Evolutionary conservation across 2,329 filamentous ascomycete genomes (phyloP), one percentile per base, ranked within the genome.

Genomic region (Raffaelea deltoideospora): DNA sequence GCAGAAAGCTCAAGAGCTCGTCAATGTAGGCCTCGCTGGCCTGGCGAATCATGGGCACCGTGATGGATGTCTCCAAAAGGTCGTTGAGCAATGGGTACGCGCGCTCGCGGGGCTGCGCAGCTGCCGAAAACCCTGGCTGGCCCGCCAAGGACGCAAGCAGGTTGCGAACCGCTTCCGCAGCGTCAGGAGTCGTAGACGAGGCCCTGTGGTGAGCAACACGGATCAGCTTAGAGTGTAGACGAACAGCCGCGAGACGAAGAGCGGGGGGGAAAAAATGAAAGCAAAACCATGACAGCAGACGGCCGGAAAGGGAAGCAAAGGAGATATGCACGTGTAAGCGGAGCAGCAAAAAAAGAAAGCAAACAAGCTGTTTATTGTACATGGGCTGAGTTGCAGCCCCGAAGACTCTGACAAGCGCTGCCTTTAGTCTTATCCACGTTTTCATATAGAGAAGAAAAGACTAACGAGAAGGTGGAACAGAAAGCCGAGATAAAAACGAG

Each of bases 11-110:
- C 48, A 94, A 72, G 3, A 96, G 70, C 31, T 71, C 66, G 55
- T 95, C 78, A 42, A 90, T 64, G 39, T 77, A 68, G 38, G 71
- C 63, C 34, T 80, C 72, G 11, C 74, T 69, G 30, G 76, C 69
- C 2, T 54, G 52, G 34, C 84, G 75, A 40, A 93, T 67, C 54
- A 84, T 72, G 11, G 86, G 75, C 9, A 95, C 65, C 3, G 87
- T 96, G 37, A 72, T 76, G 5, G 77, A 67, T 2, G 86, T 72
- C 34, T 79, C 73, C 27, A 98, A 72, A 5, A 98, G 76, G 51
- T 96, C 88, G 49, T 78, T 77, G 34, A 98, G 74, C 22, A 86
- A 78, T 13, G 87, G 88, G 54, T 82, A 95, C 0, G 76, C 63
- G 47, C 79, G 75, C 43, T 72, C 72, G 45, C 69, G 47, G 78